Conservation (phyloP, 2,329 filamentous ascomycete species). For the Phyllachora maydis region DNA sequence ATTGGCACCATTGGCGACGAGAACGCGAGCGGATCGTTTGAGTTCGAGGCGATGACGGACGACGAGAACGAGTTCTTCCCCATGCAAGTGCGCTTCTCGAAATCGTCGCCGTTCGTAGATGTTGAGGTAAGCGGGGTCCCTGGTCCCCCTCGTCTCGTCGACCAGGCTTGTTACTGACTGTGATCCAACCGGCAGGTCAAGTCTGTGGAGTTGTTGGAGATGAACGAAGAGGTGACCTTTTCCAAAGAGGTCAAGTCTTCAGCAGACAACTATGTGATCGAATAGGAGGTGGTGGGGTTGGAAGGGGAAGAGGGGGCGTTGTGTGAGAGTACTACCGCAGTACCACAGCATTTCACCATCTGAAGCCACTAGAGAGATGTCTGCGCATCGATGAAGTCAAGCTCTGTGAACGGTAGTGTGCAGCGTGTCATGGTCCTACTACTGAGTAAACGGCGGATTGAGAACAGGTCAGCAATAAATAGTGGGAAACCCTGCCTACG, state of each 20-base stretch:
- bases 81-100: slow-evolving; percentile 80
- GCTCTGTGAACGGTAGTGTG: no score
- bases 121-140: slow-evolving; percentile 55
- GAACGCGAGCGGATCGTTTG: slow-evolving; percentile 71
- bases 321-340: no score
- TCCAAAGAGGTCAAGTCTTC: slow-evolving; percentile 63
- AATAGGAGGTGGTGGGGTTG: no score
- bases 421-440: no score
- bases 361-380: no score
- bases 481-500: no score
- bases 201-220: slow-evolving; percentile 49
- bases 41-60: slow-evolving; percentile 77
- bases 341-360: no score
- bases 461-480: no score
- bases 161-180: slow-evolving; percentile 8
- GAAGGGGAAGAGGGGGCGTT: no score
- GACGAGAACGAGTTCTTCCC: slow-evolving; percentile 96
- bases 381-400: no score
- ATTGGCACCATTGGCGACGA: slow-evolving; percentile 71
- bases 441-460: no score
- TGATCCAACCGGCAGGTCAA: slow-evolving; percentile 34
- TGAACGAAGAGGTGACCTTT: slow-evolving; percentile 62
- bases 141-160: no score
- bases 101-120: slow-evolving; percentile 70
- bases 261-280: slow-evolving; percentile 58